phyloP scores from a whole-genome alignment of 345 rosid genomes.

The Euclidium syriacum region DNA sequence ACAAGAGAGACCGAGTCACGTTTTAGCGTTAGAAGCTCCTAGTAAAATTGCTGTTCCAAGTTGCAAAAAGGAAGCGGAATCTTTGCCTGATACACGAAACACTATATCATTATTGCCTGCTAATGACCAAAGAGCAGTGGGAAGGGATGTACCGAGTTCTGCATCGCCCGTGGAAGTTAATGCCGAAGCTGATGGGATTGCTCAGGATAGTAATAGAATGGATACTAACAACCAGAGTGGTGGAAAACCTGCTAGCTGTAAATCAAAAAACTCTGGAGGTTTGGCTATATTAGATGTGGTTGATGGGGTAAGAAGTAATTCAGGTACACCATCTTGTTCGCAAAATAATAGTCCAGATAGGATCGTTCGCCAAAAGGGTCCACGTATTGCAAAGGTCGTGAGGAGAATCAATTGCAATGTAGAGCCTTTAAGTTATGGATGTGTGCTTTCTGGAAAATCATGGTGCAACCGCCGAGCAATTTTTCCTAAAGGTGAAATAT shows the following conservation, averaged over 20 bases:
- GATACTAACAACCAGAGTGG: slow-evolving; percentile 23
- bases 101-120: slow-evolving; percentile 30
- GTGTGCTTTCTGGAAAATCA: slow-evolving; percentile 67
- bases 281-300: slow-evolving; percentile 33
- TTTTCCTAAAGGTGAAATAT: slow-evolving; percentile 74
- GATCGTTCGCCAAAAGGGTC: slow-evolving; percentile 83
- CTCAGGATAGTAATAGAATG: slow-evolving; percentile 29
- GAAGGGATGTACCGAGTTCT: slow-evolving; percentile 27
- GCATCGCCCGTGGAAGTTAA: slow-evolving; percentile 26
- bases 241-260: slow-evolving; percentile 33
- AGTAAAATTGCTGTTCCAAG: slow-evolving; percentile 14
- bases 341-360: slow-evolving; percentile 69
- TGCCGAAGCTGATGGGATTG: slow-evolving; percentile 30
- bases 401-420: slow-evolving; percentile 94
- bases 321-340: slow-evolving; percentile 49
- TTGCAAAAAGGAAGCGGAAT: slow-evolving; percentile 29
- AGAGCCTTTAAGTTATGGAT: slow-evolving; percentile 73
- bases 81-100: slow-evolving; percentile 31
- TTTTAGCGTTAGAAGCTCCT: slow-evolving; percentile 29
- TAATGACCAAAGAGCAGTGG: slow-evolving; percentile 31
- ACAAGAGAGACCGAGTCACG: slow-evolving; percentile 13
- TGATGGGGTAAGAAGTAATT: slow-evolving; percentile 35
- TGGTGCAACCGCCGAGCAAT: slow-evolving; percentile 88
- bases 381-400: slow-evolving; percentile 97
- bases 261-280: slow-evolving; percentile 42